Evolutionary conservation across 2,329 filamentous ascomycete species (phyloP).

Genomic region (Rutstroemia sp.): DNA sequence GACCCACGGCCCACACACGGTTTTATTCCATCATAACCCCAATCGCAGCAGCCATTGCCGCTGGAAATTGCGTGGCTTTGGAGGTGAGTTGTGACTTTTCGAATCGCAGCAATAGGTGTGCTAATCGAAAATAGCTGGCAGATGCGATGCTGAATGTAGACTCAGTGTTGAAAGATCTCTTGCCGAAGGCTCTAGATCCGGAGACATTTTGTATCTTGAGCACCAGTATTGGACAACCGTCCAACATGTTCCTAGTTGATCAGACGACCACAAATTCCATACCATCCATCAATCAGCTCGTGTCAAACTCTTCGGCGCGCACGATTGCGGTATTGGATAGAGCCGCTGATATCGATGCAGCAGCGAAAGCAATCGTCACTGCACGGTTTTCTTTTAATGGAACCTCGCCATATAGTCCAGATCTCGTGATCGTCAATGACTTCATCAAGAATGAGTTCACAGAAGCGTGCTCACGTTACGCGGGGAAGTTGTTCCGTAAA

Average conservation of each 20-base stretch:
- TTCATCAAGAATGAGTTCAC: constrained; percentile 47
- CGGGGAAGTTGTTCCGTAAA: constrained; percentile 1
- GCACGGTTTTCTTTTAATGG: constrained; percentile 50
- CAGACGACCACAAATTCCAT: constrained; percentile 3
- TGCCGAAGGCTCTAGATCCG: constrained; percentile 36
- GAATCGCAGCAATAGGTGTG: neutral
- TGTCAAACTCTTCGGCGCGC: constrained; percentile 24
- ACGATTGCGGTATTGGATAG: constrained; percentile 53
- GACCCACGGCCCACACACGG: constrained; percentile 39
- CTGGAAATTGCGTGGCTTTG: constrained; percentile 43
- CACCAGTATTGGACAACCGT: constrained; percentile 14
- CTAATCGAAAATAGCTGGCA: constrained; percentile 8
- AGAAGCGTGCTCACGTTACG: constrained; percentile 11
- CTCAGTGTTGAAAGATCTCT: constrained; percentile 32
- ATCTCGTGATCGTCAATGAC: constrained; percentile 58
- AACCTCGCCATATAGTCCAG: constrained; percentile 52
- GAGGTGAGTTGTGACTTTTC: constrained; percentile 31
- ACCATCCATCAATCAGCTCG: constrained; percentile 31
- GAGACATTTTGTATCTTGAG: constrained; percentile 41
- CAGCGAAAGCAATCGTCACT: constrained; percentile 44
- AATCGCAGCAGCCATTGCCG: constrained; percentile 39
- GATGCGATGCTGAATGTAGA: constrained; percentile 31
- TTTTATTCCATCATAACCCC: constrained; percentile 40
- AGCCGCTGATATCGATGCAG: constrained; percentile 44
- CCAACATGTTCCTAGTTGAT: constrained; percentile 9